Conservation (phyloP, 805 yeast species). For the Candida maris region DNA sequence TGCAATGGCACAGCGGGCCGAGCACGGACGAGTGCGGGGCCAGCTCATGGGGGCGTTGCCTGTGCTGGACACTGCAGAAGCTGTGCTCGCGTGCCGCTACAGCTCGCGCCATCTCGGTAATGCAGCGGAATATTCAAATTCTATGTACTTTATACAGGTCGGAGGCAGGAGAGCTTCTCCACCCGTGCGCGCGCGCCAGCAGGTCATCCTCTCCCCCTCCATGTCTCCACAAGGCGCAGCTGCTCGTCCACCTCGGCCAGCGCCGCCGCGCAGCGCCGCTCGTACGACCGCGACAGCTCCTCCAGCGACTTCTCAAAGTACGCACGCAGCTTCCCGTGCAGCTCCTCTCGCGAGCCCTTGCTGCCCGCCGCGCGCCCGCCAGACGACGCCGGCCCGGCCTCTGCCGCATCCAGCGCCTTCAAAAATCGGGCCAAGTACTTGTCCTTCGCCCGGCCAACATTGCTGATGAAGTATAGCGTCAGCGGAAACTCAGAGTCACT, state of each 20-base stretch:
- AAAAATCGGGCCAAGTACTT: conserved; percentile 1
- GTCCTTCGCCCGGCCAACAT: conserved; percentile 3
- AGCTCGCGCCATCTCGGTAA: too few relatives aligned
- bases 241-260: conserved; percentile 8
- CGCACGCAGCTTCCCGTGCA: conserved; percentile 12
- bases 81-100: too few relatives aligned
- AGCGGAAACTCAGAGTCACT: conserved; percentile 10
- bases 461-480: conserved; percentile 11
- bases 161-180: too few relatives aligned
- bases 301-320: conserved; percentile 14
- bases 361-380: conserved; percentile 4
- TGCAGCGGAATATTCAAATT: too few relatives aligned
- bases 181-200: too few relatives aligned
- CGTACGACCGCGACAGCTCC: conserved; percentile 6
- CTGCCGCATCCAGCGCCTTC: conserved; percentile 2
- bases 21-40: too few relatives aligned
- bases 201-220: too few relatives aligned
- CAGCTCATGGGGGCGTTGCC: too few relatives aligned
- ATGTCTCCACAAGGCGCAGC: conserved; percentile 11
- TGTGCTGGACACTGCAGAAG: too few relatives aligned
- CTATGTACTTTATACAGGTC: too few relatives aligned
- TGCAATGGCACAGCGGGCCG: too few relatives aligned
- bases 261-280: conserved; percentile 4
- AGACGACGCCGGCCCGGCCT: background rate
- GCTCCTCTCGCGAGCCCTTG: conserved; percentile 4